Base-by-base conservation (phyloP, 2,329 filamentous ascomycete species). In the Talaromyces sp. region DNA sequence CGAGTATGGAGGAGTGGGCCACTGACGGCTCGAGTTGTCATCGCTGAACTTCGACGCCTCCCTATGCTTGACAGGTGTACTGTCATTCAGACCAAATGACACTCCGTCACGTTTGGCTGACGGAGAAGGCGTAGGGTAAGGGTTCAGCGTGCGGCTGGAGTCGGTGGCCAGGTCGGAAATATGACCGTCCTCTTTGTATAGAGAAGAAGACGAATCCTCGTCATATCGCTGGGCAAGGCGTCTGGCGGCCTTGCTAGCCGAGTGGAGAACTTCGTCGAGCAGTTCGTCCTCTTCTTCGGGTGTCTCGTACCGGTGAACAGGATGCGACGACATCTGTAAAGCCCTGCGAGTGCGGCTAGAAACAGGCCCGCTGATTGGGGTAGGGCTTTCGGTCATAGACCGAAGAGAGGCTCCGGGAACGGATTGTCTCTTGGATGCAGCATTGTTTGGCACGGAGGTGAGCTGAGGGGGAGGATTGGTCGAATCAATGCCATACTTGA, bases 251-350 rank as follows among this genome's bases (percentile, higher is more conserved):
- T 85, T 85, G 68, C 88, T 88, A 0, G 92, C 90, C 6, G 90
- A 91, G 54, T 87, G 84, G 48, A 97, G 80, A 21, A 87, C 92
- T 75, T 99, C 94, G 66, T 97, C 92, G 10, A 97, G 82, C 10
- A 99, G 83, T 76, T 99, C 94, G 62, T 99, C 94, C 71, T 97
- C 93, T 75, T 99, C 94, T 68, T 96, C 92, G 1, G 94, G 91
- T 0, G 92, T 92, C 70, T 99, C 94, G 71, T 97, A 97, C 63
- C 91, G 88, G 68, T 90, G 88, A 54, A 89, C 86, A 4, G 89
- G 89, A 63, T 91, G 88, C 4, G 82, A 79, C 14, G 90, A 87
- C 72, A 82, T 80, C 62, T 85, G 82, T 53, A 95, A 84, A 12
- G 90, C 88, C 62, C 91, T 84, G 61, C 93, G 83, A 14, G 92